phyloP scores from a whole-genome alignment of 345 rosid species.

The Lumnitzera littorea region DNA sequence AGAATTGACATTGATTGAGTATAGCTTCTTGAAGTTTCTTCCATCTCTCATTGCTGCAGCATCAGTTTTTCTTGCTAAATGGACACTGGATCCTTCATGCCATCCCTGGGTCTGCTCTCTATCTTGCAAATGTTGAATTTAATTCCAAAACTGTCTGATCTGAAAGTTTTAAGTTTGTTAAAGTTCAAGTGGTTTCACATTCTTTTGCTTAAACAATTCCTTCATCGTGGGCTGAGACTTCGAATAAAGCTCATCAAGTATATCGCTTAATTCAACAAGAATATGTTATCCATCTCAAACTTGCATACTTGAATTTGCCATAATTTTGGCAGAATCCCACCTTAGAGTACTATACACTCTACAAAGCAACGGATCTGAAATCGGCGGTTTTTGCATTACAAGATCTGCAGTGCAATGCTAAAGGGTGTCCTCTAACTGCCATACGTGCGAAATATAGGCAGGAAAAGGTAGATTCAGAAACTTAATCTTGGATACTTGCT shows the following conservation, averaged over 20 bases:
- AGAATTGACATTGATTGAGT: conserved; percentile 66
- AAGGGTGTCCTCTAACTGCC: conserved; percentile 58
- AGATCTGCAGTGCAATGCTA: conserved; percentile 59
- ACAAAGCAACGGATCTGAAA: conserved; percentile 58
- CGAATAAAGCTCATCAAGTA: no score
- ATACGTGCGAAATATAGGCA: conserved; percentile 65
- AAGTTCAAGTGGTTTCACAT: background rate
- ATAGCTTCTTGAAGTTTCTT: conserved; percentile 49
- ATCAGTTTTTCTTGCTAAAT: conserved; percentile 81
- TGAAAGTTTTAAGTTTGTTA: no score
- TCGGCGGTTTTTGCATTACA: conserved; percentile 43
- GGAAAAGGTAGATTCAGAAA: conserved; percentile 38
- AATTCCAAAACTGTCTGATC: no score
- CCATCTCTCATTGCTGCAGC: conserved; percentile 91
- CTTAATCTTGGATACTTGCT: background rate
- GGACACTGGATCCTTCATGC: conserved; percentile 76
- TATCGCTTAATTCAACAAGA: no score
- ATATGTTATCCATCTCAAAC: background rate
- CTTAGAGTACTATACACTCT: conserved; percentile 67
- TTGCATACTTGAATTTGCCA: conserved; percentile 4
- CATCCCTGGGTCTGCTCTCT: conserved; percentile 77
- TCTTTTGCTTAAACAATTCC: background rate
- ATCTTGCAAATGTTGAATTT: background rate
- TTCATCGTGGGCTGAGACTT: conserved; percentile 1
- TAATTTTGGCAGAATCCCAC: conserved; percentile 54